Conservation (phyloP, 768 basidiomycete species). For the Mycena galopus region DNA sequence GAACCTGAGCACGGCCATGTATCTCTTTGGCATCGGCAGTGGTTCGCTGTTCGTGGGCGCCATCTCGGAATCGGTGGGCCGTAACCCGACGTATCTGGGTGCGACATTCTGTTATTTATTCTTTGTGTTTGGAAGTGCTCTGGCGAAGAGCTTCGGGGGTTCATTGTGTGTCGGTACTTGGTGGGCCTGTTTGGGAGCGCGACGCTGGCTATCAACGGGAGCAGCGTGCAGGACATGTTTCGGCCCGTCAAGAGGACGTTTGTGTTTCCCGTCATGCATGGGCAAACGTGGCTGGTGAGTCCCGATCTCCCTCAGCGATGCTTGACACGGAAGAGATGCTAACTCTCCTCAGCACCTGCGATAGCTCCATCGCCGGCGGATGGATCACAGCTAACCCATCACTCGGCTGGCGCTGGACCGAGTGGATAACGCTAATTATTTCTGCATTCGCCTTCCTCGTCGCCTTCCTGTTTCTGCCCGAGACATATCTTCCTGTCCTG, state of each 20-base stretch:
- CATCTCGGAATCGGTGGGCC: neutral
- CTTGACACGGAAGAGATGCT: neutral
- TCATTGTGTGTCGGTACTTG: neutral
- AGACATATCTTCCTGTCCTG: neutral
- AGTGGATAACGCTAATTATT: neutral
- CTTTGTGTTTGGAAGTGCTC: neutral
- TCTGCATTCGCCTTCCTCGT: neutral
- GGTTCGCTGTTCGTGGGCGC: neutral
- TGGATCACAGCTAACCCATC: neutral
- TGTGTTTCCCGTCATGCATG: neutral
- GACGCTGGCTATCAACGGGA: neutral
- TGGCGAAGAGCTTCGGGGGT: neutral
- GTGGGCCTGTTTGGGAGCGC: neutral
- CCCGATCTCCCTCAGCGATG: too few species aligned
- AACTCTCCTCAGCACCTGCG: neutral
- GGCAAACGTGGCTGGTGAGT: too few species aligned
- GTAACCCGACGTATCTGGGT: neutral
- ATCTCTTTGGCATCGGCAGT: neutral
- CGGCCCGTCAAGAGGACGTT: neutral
- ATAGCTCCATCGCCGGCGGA: neutral
- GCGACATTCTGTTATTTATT: neutral
- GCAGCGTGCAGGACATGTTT: conserved; percentile 1
- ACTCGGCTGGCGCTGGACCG: neutral
- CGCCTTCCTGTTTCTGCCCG: neutral
- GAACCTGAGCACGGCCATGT: neutral